phyloP scores from a whole-genome alignment of 2,329 filamentous ascomycete species.

The Conoideocrella luteorostrata region DNA sequence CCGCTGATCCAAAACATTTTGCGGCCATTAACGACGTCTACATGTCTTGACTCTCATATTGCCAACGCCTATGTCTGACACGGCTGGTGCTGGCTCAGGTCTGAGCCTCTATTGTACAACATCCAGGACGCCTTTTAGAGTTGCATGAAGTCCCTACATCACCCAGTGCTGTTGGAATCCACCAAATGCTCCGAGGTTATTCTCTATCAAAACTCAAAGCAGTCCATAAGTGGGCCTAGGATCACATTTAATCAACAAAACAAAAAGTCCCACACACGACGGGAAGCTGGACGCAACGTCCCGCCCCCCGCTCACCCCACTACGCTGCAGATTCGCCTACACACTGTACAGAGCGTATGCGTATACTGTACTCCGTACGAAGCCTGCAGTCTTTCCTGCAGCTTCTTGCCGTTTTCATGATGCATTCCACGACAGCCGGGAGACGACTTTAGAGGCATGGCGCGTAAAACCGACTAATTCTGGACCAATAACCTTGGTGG shows the following conservation, averaged over 20 bases:
- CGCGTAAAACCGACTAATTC: not conserved
- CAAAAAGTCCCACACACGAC: not conserved
- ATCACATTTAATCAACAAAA: conserved; percentile 1
- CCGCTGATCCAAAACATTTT: too few species aligned
- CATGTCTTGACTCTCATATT: too few species aligned
- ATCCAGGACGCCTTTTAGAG: too few species aligned
- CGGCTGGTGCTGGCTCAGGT: too few species aligned
- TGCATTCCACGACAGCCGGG: conserved; percentile 5
- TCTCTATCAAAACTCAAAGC: not conserved
- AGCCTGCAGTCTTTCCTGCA: too few species aligned
- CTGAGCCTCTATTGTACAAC: too few species aligned
- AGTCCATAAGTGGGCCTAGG: not conserved
- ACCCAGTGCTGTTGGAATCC: not conserved
- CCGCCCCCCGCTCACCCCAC: conserved; percentile 3
- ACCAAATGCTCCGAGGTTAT: not conserved
- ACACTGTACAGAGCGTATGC: conserved; percentile 3
- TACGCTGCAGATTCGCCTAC: not conserved
- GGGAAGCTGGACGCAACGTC: conserved; percentile 8
- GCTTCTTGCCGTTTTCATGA: conserved; percentile 3
- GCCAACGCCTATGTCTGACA: too few species aligned
- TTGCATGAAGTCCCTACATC: not conserved
- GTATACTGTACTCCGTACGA: not conserved
- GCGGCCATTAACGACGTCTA: too few species aligned
- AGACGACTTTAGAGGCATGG: not conserved
- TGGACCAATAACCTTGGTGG: too few species aligned